These are phyloP conservation scores for Ogataea hybrid DNA, from an alignment of 1,139 yeast genomes.

Conservation along the genomic window DNA sequence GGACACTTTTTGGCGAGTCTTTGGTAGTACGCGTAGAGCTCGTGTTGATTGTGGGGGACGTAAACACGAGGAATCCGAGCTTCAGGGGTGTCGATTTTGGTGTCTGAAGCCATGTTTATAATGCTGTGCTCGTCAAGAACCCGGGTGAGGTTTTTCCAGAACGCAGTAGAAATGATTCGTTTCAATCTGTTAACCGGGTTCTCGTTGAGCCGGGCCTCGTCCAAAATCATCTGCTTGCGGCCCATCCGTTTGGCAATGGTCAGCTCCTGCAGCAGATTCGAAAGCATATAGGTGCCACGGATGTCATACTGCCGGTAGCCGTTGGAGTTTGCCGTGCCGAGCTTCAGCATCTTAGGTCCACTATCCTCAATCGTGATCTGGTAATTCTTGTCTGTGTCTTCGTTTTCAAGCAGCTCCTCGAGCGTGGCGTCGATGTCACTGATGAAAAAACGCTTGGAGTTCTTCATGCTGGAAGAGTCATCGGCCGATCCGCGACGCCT, in stretches of 20 bases:
- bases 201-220: slow-evolving; percentile 81
- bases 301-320: slow-evolving; percentile 74
- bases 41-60: slow-evolving; percentile 66
- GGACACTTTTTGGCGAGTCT: slow-evolving; percentile 55
- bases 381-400: slow-evolving; percentile 82
- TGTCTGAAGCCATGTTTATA: slow-evolving; percentile 74
- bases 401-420: slow-evolving; percentile 64
- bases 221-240: slow-evolving; percentile 70
- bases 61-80: slow-evolving; percentile 68
- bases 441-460: slow-evolving; percentile 62
- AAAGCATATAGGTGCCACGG: slow-evolving; percentile 88
- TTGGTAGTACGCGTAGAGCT: slow-evolving; percentile 70
- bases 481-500: slow-evolving; percentile 69
- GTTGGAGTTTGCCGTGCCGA: slow-evolving; percentile 83
- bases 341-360: slow-evolving; percentile 84
- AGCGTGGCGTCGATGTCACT: slow-evolving; percentile 74
- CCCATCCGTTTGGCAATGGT: slow-evolving; percentile 85
- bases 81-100: slow-evolving; percentile 67
- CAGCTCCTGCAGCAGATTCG: slow-evolving; percentile 84
- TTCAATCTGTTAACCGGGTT: slow-evolving; percentile 81
- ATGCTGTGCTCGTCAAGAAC: slow-evolving; percentile 59
- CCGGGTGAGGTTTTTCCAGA: slow-evolving; percentile 82
- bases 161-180: slow-evolving; percentile 71
- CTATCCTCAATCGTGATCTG: slow-evolving; percentile 92
- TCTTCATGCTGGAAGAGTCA: slow-evolving; percentile 39